Evolutionary conservation across 2,329 filamentous ascomycete species (phyloP).

Genomic region (Cladophialophora psammophila): DNA sequence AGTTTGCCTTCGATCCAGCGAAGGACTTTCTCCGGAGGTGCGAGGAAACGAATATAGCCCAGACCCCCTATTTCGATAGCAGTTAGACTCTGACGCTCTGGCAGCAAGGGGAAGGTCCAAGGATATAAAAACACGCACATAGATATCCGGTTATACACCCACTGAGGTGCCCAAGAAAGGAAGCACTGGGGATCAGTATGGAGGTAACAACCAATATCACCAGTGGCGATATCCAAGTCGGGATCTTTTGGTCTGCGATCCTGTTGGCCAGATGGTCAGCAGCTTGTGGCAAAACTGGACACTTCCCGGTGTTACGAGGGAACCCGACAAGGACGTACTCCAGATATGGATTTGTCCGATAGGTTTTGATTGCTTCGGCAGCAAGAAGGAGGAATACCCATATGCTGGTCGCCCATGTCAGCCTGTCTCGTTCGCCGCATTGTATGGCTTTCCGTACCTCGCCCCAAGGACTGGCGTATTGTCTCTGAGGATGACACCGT

Average conservation of each 20-base stretch:
- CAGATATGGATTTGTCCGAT: conserved; percentile 80
- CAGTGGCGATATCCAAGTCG: conserved; percentile 92
- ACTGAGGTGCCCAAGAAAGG: conserved; percentile 84
- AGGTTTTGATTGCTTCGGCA: conserved; percentile 85
- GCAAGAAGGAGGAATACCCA: conserved; percentile 92
- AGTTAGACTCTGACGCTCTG: conserved; percentile 3
- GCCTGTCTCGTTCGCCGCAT: background rate
- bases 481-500: conserved; percentile 72
- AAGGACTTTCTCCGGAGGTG: conserved; percentile 85
- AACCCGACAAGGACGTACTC: conserved; percentile 49
- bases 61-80: conserved; percentile 68
- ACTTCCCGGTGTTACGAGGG: background rate
- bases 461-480: conserved; percentile 82
- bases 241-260: conserved; percentile 72
- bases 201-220: conserved; percentile 75
- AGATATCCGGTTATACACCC: conserved; percentile 85
- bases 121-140: conserved; percentile 63
- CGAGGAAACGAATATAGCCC: conserved; percentile 86
- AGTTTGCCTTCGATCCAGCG: conserved; percentile 89
- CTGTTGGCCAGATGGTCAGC: conserved; percentile 45
- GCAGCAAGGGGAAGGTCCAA: background rate
- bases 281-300: background rate
- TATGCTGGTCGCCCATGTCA: conserved; percentile 63
- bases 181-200: conserved; percentile 80
- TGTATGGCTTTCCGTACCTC: conserved; percentile 64